These are phyloP conservation scores for Piper betle DNA, from an alignment of 164 flowering plant species.

Conservation along the genomic window DNA sequence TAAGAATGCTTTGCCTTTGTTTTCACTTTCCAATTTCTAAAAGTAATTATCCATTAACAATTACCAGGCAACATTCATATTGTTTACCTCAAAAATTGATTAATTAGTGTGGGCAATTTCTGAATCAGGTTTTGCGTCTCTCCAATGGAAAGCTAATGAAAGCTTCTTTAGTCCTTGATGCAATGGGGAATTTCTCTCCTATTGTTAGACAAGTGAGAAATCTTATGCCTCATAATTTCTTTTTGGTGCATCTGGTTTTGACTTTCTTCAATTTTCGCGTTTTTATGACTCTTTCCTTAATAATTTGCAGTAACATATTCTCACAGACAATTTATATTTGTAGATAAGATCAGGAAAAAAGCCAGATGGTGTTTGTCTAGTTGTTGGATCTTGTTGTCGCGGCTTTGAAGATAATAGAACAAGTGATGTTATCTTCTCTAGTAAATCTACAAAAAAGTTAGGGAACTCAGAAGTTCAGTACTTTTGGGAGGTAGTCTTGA, in stretches of 20 bases:
- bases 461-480: constrained; percentile 56
- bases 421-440: constrained; percentile 85
- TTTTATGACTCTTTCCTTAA: not conserved
- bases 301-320: not conserved
- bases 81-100: not conserved
- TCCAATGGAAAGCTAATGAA: constrained; percentile 48
- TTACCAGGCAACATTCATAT: not conserved
- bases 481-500: constrained; percentile 80
- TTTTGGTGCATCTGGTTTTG: not conserved
- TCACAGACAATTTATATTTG: constrained; percentile 3
- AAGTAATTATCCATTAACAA: too few relatives aligned
- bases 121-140: constrained; percentile 45
- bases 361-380: constrained; percentile 94
- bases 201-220: constrained; percentile 72
- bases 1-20: too few relatives aligned
- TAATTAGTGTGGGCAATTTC: not conserved
- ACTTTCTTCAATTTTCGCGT: too few relatives aligned
- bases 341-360: constrained; percentile 76
- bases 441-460: constrained; percentile 45
- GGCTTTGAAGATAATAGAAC: constrained; percentile 62
- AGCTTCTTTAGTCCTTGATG: constrained; percentile 71
- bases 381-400: constrained; percentile 84
- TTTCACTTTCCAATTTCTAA: too few relatives aligned
- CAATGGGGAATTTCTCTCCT: constrained; percentile 98
- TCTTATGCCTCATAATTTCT: not conserved